Evolutionary conservation across 208 protist genomes (phyloP).

Genomic region (Entamoeba histolytica): DNA sequence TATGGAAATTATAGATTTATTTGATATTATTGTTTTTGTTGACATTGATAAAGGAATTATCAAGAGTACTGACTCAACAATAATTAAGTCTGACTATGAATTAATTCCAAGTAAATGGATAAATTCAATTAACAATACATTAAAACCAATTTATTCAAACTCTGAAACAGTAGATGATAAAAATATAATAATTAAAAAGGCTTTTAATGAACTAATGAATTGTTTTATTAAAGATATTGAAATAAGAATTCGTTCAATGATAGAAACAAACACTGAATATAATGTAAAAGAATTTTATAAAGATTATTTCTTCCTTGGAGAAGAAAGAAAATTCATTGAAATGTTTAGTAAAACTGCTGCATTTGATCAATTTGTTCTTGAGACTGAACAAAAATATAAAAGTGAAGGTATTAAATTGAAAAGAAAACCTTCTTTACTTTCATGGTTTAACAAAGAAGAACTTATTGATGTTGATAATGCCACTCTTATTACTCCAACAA

Average conservation of each 20-base stretch:
- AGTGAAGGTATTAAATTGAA: not conserved
- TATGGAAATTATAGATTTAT: not conserved
- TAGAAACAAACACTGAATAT: not conserved
- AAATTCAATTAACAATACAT: not conserved
- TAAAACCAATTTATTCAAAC: not conserved
- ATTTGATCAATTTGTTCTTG: not conserved
- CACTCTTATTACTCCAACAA: not conserved
- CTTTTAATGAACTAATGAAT: not conserved
- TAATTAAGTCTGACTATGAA: not conserved
- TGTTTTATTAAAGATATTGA: not conserved
- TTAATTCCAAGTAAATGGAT: not conserved
- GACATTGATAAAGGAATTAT: not conserved
- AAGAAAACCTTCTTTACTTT: not conserved
- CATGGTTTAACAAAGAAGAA: not conserved
- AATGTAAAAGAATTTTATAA: not conserved
- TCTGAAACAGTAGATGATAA: not conserved
- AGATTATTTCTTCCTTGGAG: not conserved
- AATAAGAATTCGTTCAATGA: not conserved
- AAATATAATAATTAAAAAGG: not conserved
- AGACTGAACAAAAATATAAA: not conserved
- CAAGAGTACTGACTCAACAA: not conserved
- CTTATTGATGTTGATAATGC: not conserved
- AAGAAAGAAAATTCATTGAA: not conserved
- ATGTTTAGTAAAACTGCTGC: not conserved
- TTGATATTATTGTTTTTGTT: not conserved